Evolutionary conservation across 176 grass and related monocot species (phyloP).

Genomic region (Carex myosuroides): DNA sequence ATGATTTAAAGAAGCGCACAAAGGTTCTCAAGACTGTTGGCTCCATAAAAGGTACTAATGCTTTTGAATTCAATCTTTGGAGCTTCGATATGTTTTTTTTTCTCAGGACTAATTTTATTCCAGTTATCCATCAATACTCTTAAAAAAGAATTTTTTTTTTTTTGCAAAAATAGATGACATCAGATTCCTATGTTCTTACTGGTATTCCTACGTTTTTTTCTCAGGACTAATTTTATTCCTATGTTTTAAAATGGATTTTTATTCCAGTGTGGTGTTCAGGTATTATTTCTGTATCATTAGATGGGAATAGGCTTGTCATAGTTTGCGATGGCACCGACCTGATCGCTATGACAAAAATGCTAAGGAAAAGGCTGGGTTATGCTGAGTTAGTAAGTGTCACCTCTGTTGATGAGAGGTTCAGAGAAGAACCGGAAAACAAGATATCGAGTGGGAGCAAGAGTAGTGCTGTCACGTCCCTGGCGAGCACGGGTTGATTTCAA

Average conservation of each 20-base stretch:
- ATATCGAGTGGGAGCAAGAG: too few relatives aligned
- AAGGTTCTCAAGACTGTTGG: neutral
- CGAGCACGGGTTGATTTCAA: too few relatives aligned
- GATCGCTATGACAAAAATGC: slow-evolving; percentile 32
- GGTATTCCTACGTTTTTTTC: neutral
- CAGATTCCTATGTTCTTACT: neutral
- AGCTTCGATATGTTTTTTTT: too few relatives aligned
- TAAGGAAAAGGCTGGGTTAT: slow-evolving; percentile 45
- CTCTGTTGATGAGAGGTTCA: too few relatives aligned
- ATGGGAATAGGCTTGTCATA: slow-evolving; percentile 36
- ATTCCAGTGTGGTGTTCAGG: slow-evolving; percentile 5
- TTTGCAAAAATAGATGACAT: neutral
- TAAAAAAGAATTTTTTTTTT: neutral
- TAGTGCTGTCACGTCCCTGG: too few relatives aligned
- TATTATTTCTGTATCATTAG: slow-evolving; percentile 33
- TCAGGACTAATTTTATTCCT: too few relatives aligned
- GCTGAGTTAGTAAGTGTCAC: slow-evolving; percentile 38
- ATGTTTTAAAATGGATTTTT: too few relatives aligned
- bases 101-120: neutral
- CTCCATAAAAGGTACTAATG: slow-evolving; percentile 21
- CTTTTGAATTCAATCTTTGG: neutral
- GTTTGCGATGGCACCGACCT: slow-evolving; percentile 42
- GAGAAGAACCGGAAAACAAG: too few relatives aligned
- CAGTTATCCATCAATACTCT: neutral
- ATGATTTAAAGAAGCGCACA: too few relatives aligned